Base-by-base conservation (phyloP, 257 asterid genomes). In the Plectranthus barbatus region DNA sequence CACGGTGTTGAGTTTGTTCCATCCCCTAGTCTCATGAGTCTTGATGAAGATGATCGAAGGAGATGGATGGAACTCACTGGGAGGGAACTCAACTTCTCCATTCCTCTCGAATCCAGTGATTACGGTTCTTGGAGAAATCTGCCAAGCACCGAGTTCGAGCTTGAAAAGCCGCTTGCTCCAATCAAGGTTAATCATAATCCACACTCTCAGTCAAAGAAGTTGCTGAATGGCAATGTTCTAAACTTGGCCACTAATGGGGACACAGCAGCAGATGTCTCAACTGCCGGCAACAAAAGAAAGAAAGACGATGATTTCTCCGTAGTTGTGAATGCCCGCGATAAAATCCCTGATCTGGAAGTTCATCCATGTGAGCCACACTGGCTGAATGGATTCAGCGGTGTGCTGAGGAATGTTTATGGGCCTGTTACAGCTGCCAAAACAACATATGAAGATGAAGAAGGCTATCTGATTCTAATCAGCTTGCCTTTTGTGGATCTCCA, bases 11-110 rank as follows among this genome's bases (percentile, higher is more conserved):
- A 91, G 74, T 74, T 88, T 5, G 92, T 86, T 36, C 62, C 85
- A 0, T 72, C 95, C 12, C 98, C 98, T 1, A 81, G 72, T 70
- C 83, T 91, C 4, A 5, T 20, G 78, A 68, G 17, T 56, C 82
- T 88, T 42, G 86, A 79, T 59, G 96, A 88, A 31, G 95, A 84
- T 5, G 95, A 88, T 31, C 74, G 84, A 1, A 88, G 79, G 72
- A 81, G 98, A 75, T 91, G 98, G 98, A 77, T 64, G 56, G 95
- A 82, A 41, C 83, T 91, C 17, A 91, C 96, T 0, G 95, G 98
- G 48, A 74, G 95, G 76, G 96, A 84, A 5, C 44, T 79, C 7
- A 80, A 78, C 76, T 88, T 91, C 79, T 62, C 58, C 23, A 76
- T 91, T 34, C 93, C 96, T 8, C 67, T 57, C 0, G 96, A 91